A percentile compares a stretch with the other conserved stretches of the same genome.
phyloP scores from a whole-genome alignment of 192 early-diverging fungal genomes.

The Coemansia sp. region DNA sequence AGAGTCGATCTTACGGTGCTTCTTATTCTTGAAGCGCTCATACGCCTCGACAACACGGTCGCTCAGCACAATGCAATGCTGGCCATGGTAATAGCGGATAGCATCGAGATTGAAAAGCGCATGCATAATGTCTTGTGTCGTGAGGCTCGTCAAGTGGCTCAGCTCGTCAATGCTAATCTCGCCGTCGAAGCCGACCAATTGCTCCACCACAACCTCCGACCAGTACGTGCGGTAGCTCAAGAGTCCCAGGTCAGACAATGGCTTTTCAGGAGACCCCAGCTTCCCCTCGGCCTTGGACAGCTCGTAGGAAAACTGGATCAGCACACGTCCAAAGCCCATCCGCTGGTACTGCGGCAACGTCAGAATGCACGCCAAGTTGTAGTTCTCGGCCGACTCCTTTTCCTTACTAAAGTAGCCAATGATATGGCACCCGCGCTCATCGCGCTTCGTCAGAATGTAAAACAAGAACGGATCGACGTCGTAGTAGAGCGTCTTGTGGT shows the following conservation, averaged over 20 bases:
- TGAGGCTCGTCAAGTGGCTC: constrained; percentile 79
- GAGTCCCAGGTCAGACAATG: constrained; percentile 94
- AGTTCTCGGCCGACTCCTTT: constrained; percentile 93
- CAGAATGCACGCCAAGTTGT: constrained; percentile 98
- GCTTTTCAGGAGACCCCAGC: constrained; percentile 96
- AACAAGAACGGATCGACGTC: constrained; percentile 99
- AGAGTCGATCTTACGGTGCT: constrained; percentile 75
- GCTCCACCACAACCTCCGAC: constrained; percentile 82
- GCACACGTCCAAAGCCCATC: constrained; percentile 88
- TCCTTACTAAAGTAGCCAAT: constrained; percentile 99
- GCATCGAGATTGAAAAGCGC: constrained; percentile 86
- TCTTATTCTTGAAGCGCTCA: constrained; percentile 77
- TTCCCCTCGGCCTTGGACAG: constrained; percentile 92
- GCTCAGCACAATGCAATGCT: constrained; percentile 84
- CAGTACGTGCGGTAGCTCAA: constrained; percentile 95
- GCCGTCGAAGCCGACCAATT: constrained; percentile 67
- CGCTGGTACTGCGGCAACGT: constrained; percentile 97
- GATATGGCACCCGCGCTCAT: constrained; percentile 83
- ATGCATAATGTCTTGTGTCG: constrained; percentile 85
- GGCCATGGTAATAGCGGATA: constrained; percentile 87
- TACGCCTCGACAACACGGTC: constrained; percentile 81
- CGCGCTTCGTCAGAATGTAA: constrained; percentile 90
- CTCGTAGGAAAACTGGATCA: constrained; percentile 98
- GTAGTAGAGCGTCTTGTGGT: constrained; percentile 99
- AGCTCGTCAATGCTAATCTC: constrained; percentile 92